These are phyloP conservation scores for Lojkania enalia DNA, from an alignment of 2,329 filamentous ascomycete genomes.

Conservation along the genomic window DNA sequence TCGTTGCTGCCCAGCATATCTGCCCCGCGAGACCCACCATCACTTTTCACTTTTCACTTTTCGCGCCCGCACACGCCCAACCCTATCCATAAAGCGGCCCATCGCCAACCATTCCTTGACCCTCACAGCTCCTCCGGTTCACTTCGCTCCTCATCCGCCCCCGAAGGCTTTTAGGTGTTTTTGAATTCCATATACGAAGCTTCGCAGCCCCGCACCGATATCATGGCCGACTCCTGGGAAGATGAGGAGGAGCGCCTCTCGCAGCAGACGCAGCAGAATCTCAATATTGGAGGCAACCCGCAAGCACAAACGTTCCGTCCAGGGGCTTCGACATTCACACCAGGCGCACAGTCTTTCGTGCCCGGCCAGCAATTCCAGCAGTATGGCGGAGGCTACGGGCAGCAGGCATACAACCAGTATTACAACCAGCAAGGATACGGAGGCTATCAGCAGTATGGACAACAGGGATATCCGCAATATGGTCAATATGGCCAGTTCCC, in stretches of 20 bases:
- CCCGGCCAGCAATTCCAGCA: slow-evolving; percentile 70
- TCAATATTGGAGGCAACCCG: slow-evolving; percentile 34
- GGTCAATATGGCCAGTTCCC: slow-evolving; percentile 39
- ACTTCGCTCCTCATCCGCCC: neutral
- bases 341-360: slow-evolving; percentile 70
- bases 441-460: slow-evolving; percentile 19
- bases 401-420: slow-evolving; percentile 56
- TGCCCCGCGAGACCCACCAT: slow-evolving; percentile 21
- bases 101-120: neutral
- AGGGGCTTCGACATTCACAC: slow-evolving; percentile 71
- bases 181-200: no score
- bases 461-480: slow-evolving; percentile 31
- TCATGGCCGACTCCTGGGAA: slow-evolving; percentile 91
- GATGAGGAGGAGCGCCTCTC: slow-evolving; percentile 84
- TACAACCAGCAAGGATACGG: slow-evolving; percentile 27
- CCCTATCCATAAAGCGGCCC: neutral
- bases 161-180: neutral
- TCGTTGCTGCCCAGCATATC: slow-evolving; percentile 6
- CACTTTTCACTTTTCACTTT: slow-evolving; percentile 23
- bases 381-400: slow-evolving; percentile 48
- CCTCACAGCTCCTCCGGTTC: neutral
- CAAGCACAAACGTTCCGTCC: slow-evolving; percentile 62
- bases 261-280: slow-evolving; percentile 58
- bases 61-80: slow-evolving; percentile 13
- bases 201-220: slow-evolving; percentile 24